Conservation (phyloP, 73 alveolate genomes). For the Urostyla sp. region DNA sequence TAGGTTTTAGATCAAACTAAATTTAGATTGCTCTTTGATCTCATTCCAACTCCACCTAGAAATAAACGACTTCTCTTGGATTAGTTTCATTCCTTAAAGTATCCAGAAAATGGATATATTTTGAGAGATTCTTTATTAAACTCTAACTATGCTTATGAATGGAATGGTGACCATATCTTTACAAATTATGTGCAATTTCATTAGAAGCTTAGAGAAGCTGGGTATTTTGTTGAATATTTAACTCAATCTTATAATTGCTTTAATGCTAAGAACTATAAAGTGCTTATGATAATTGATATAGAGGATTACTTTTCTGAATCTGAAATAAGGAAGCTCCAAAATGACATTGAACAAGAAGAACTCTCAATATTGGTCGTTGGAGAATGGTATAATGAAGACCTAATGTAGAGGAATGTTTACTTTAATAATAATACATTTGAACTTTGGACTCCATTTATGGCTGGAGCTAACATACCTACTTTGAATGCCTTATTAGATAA, state of each 20-base stretch:
- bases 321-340: slow-evolving; percentile 59
- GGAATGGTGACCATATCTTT: slow-evolving; percentile 79
- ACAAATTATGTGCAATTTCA: slow-evolving; percentile 68
- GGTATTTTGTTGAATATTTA: slow-evolving; percentile 61
- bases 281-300: slow-evolving; percentile 65
- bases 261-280: slow-evolving; percentile 42
- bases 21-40: slow-evolving; percentile 14
- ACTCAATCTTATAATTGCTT: slow-evolving; percentile 56
- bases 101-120: slow-evolving; percentile 73
- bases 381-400: slow-evolving; percentile 65
- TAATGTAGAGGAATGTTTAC: slow-evolving; percentile 36
- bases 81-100: slow-evolving; percentile 60
- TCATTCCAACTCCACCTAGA: slow-evolving; percentile 62
- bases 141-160: slow-evolving; percentile 63
- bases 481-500: slow-evolving; percentile 61
- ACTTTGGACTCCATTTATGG: slow-evolving; percentile 60
- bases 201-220: slow-evolving; percentile 40
- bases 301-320: slow-evolving; percentile 54
- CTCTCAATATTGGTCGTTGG: slow-evolving; percentile 57
- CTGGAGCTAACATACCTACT: slow-evolving; percentile 67
- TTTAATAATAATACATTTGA: slow-evolving; percentile 52
- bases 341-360: slow-evolving; percentile 57
- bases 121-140: slow-evolving; percentile 60
- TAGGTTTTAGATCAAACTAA: neutral
- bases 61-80: slow-evolving; percentile 56